These are phyloP conservation scores for Talinum fruticosum DNA, from an alignment of 148 eudicot genomes.

Conservation along the genomic window DNA sequence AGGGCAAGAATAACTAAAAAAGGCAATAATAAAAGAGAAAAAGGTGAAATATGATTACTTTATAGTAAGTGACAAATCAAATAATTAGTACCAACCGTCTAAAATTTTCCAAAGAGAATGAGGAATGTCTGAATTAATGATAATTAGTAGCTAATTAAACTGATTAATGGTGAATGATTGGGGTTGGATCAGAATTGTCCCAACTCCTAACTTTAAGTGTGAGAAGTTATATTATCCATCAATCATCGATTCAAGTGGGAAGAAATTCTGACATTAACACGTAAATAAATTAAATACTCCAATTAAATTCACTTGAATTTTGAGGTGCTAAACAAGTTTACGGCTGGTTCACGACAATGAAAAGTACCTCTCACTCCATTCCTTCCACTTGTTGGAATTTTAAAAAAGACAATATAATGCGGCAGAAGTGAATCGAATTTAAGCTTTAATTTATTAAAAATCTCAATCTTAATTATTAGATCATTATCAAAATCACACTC, in stretches of 20 bases:
- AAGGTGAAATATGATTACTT: neutral
- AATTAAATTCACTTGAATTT: too few relatives aligned
- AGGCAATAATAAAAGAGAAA: neutral
- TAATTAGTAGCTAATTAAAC: neutral
- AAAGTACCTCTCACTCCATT: too few relatives aligned
- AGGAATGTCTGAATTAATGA: neutral
- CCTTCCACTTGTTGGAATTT: neutral
- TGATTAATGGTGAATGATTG: neutral
- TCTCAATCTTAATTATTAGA: neutral
- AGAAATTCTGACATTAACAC: neutral
- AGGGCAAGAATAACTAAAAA: too few relatives aligned
- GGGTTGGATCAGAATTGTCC: neutral
- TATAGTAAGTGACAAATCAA: neutral
- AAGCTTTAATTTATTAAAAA: too few relatives aligned
- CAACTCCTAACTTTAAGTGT: neutral
- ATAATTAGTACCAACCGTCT: neutral
- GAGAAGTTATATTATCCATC: neutral
- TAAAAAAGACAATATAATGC: neutral
- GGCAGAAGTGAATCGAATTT: neutral
- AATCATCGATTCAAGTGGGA: constrained; percentile 1
- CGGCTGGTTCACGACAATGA: neutral
- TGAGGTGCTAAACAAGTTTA: neutral
- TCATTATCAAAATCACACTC: too few relatives aligned
- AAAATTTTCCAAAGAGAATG: neutral
- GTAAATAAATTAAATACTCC: neutral